Evolutionary conservation across 768 basidiomycete genomes (phyloP).

Genomic region (Kwoniella sp.): DNA sequence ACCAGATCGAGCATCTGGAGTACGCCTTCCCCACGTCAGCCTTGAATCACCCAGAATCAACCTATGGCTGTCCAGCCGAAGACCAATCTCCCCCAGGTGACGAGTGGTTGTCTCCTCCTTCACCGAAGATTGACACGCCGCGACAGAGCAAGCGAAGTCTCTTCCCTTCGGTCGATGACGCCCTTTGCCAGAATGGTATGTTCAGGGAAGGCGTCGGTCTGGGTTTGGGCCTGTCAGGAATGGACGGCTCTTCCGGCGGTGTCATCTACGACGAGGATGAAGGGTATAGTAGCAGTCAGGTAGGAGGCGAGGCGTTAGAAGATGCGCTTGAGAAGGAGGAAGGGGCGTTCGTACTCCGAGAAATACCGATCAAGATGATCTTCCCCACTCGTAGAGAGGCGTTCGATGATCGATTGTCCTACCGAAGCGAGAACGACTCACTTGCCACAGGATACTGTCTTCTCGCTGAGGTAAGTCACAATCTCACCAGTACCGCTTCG

Average conservation of each 20-base stretch:
- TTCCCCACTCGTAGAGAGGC: background rate
- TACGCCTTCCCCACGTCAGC: conserved; percentile 9
- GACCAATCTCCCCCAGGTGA: background rate
- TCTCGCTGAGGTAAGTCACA: background rate
- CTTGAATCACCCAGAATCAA: background rate
- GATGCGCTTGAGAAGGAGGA: background rate
- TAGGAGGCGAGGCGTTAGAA: conserved; percentile 2
- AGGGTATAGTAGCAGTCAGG: conserved; percentile 1
- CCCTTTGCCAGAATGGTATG: background rate
- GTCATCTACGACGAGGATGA: background rate
- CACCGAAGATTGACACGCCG: background rate
- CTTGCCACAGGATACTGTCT: no score
- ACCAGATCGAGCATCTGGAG: conserved; percentile 11
- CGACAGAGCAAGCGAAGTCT: background rate
- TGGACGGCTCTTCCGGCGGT: background rate
- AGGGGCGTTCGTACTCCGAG: conserved; percentile 3
- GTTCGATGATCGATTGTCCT: background rate
- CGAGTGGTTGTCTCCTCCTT: background rate
- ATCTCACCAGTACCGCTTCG: no score
- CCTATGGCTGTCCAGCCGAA: background rate
- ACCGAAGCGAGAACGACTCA: no score
- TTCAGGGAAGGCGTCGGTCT: background rate
- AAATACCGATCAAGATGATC: conserved; percentile 11
- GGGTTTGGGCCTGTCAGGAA: conserved; percentile 10
- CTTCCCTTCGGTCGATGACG: background rate